Percentiles rank a stretch among this genome's conserved stretches.
These are phyloP conservation scores for Anacardium occidentale DNA, from an alignment of 345 rosid species.

Conservation along the genomic window DNA sequence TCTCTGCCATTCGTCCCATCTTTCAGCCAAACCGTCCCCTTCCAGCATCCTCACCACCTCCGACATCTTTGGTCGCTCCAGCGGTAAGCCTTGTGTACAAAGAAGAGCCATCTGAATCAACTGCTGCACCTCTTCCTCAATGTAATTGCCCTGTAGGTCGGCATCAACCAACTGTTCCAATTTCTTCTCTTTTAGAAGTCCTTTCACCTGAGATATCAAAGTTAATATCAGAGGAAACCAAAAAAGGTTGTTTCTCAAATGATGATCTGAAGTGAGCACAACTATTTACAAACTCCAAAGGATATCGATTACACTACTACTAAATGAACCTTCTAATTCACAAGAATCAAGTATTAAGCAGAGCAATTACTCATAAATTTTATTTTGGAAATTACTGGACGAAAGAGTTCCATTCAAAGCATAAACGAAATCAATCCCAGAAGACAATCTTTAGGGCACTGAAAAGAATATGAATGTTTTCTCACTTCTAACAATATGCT, in stretches of 20 bases:
- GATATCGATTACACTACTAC: too few species aligned
- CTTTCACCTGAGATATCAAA: slow-evolving; percentile 71
- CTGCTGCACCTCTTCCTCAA: slow-evolving; percentile 66
- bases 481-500: background rate
- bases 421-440: background rate
- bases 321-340: background rate
- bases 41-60: slow-evolving; percentile 96
- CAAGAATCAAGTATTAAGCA: too few species aligned
- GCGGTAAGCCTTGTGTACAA: slow-evolving; percentile 70
- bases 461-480: background rate
- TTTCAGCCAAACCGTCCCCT: slow-evolving; percentile 86
- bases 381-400: background rate
- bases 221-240: background rate
- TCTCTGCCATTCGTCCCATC: slow-evolving; percentile 97
- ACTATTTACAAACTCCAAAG: background rate
- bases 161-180: slow-evolving; percentile 70
- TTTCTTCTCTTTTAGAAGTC: slow-evolving; percentile 74
- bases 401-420: background rate
- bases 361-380: background rate
- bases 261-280: background rate
- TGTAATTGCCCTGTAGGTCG: slow-evolving; percentile 60
- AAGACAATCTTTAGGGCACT: background rate
- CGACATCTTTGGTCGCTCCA: slow-evolving; percentile 90
- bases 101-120: slow-evolving; percentile 84
- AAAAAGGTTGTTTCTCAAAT: background rate